phyloP scores from a whole-genome alignment of 345 rosid genomes.

The Cardamine chenopodiifolia region DNA sequence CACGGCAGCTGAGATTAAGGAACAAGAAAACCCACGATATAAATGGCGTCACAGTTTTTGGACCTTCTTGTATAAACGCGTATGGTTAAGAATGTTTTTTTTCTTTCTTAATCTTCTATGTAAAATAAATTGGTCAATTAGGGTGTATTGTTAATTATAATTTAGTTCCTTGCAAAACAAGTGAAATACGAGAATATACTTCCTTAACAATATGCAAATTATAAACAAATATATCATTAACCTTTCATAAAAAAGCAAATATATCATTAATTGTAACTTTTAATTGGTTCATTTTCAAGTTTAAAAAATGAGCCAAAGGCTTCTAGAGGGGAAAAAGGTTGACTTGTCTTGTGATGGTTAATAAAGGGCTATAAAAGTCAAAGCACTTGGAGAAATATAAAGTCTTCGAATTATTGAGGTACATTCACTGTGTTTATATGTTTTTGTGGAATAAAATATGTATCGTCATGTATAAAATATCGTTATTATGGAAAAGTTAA shows the following conservation, averaged over 20 bases:
- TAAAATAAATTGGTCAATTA: constrained; percentile 28
- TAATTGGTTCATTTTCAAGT: constrained; percentile 13
- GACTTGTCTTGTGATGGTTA: constrained; percentile 46
- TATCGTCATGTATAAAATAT: constrained; percentile 30
- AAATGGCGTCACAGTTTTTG: constrained; percentile 46
- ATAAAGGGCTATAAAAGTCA: constrained; percentile 42
- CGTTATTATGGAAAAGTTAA: constrained; percentile 30
- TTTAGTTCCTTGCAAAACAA: constrained; percentile 31
- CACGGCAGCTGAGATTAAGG: constrained; percentile 46
- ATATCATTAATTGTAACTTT: background rate
- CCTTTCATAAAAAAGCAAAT: no score
- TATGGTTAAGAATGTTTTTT: background rate
- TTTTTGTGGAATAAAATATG: constrained; percentile 32
- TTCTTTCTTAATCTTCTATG: constrained; percentile 11
- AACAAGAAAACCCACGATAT: constrained; percentile 37
- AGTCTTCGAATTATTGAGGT: constrained; percentile 44
- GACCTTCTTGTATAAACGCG: constrained; percentile 40
- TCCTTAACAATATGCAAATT: background rate
- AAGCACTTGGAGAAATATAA: constrained; percentile 40
- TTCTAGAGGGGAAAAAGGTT: constrained; percentile 39
- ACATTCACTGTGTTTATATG: constrained; percentile 40
- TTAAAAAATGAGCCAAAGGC: constrained; percentile 18
- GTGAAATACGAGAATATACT: constrained; percentile 15
- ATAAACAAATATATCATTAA: constrained; percentile 2
- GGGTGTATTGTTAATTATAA: constrained; percentile 27